Conservation (phyloP, 2,329 filamentous ascomycete genomes). For the Pseudomassariella vexata region DNA sequence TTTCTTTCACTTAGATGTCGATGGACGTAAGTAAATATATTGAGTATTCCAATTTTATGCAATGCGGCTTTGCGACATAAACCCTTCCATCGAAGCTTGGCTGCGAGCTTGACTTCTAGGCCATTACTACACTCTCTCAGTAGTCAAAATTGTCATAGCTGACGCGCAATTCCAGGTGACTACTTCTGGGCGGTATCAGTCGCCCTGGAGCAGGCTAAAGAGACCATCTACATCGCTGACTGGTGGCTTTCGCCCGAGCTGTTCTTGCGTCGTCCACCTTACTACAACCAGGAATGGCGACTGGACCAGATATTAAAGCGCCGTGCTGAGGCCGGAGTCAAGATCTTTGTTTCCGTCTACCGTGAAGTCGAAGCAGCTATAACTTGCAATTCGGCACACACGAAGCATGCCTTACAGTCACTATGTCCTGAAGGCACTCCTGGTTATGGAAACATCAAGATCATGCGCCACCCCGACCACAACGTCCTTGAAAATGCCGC, state of each 20-base stretch:
- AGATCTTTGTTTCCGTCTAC: slow-evolving; percentile 91
- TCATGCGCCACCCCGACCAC: slow-evolving; percentile 91
- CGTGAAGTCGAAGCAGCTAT: slow-evolving; percentile 77
- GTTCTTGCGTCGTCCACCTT: slow-evolving; percentile 79
- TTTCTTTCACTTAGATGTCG: no score
- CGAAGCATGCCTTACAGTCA: slow-evolving; percentile 75
- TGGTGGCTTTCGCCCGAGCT: slow-evolving; percentile 95
- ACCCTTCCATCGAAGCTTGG: no score
- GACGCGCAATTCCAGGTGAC: slow-evolving; percentile 78
- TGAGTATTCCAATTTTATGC: no score
- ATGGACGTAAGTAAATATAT: no score
- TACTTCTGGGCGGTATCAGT: slow-evolving; percentile 94
- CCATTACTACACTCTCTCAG: no score
- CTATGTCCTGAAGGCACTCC: slow-evolving; percentile 77
- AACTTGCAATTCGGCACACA: slow-evolving; percentile 89
- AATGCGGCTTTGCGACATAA: no score
- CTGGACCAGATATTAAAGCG: slow-evolving; percentile 84
- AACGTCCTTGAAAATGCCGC: slow-evolving; percentile 89
- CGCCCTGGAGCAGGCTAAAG: slow-evolving; percentile 82
- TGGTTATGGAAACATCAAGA: slow-evolving; percentile 80
- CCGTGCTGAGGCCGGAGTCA: slow-evolving; percentile 84
- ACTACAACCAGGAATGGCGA: slow-evolving; percentile 76
- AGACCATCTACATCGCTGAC: slow-evolving; percentile 92
- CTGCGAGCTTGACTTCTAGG: no score
- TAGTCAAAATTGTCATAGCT: no score